Conservation (phyloP, 176 grass and related monocot genomes). For the Musa beccarii region DNA sequence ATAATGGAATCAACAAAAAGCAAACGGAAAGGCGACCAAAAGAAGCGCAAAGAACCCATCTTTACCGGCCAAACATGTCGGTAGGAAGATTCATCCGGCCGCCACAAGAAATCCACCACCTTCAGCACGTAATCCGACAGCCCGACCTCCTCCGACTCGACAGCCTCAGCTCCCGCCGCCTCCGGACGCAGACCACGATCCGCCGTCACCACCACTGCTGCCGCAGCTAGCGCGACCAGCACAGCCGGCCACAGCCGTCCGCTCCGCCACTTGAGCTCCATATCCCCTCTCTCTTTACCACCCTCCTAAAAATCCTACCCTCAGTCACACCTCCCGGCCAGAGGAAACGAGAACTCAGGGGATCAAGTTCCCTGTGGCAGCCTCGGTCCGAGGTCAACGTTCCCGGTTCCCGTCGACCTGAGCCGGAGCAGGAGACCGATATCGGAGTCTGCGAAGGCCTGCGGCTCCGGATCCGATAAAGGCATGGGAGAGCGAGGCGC, state of each 20-base stretch:
- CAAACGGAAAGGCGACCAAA: neutral
- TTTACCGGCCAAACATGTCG: conserved; percentile 26
- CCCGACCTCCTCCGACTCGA: neutral
- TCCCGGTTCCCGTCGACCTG: neutral
- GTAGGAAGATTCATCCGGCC: conserved; percentile 10
- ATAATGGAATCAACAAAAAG: neutral
- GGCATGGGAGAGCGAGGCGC: neutral
- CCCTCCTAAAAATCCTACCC: no score
- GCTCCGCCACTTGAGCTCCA: neutral
- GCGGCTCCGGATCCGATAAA: neutral
- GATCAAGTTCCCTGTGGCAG: neutral
- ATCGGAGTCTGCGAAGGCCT: neutral
- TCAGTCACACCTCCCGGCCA: no score
- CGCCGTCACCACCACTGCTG: neutral
- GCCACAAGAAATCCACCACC: conserved; percentile 45
- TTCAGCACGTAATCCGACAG: conserved; percentile 21
- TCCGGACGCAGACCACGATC: neutral
- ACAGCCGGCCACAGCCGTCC: neutral
- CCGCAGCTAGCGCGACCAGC: neutral
- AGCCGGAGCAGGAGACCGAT: neutral
- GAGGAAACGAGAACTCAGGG: neutral
- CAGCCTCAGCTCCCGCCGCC: neutral
- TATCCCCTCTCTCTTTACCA: neutral
- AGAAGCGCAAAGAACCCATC: neutral
- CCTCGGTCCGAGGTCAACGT: neutral